Evolutionary conservation across 1,139 yeast species (phyloP).

Genomic region (Kodamaea ohmeri): DNA sequence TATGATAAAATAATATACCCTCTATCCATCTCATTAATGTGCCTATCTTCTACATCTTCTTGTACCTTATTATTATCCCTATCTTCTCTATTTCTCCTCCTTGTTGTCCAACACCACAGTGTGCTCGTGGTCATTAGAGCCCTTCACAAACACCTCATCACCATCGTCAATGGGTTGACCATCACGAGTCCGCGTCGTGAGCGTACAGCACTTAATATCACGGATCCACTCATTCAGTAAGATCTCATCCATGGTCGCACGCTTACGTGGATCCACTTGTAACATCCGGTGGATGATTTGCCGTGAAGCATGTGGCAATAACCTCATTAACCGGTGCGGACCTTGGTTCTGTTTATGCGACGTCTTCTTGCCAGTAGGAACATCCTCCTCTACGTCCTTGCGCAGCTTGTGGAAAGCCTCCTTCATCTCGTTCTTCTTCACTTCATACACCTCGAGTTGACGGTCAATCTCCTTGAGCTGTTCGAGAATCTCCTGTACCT

Average conservation of each 20-base stretch:
- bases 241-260: slow-evolving; percentile 71
- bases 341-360: slow-evolving; percentile 58
- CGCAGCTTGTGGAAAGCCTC: slow-evolving; percentile 27
- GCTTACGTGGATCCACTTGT: slow-evolving; percentile 58
- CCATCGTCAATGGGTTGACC: slow-evolving; percentile 23
- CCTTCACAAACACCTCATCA: slow-evolving; percentile 37
- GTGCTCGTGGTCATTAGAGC: slow-evolving; percentile 43
- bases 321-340: slow-evolving; percentile 82
- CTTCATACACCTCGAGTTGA: slow-evolving; percentile 39
- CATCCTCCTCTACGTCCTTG: slow-evolving; percentile 15
- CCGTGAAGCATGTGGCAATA: slow-evolving; percentile 84
- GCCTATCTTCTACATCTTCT: too few relatives aligned
- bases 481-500: slow-evolving; percentile 29
- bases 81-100: slow-evolving; percentile 7
- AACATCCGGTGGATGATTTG: slow-evolving; percentile 75
- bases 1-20: too few relatives aligned
- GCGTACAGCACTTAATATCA: slow-evolving; percentile 52
- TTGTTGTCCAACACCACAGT: slow-evolving; percentile 32
- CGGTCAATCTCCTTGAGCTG: slow-evolving; percentile 39
- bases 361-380: slow-evolving; percentile 26
- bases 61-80: too few relatives aligned
- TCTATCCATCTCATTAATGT: too few relatives aligned
- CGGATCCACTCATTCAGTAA: slow-evolving; percentile 69
- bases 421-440: slow-evolving; percentile 35
- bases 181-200: slow-evolving; percentile 20